Percentiles rank a stretch among this genome's conserved stretches.
These are phyloP conservation scores for Aspergillus sclerotiicarbonarius DNA, from an alignment of 495 filamentous ascomycete species.

Conservation along the genomic window DNA sequence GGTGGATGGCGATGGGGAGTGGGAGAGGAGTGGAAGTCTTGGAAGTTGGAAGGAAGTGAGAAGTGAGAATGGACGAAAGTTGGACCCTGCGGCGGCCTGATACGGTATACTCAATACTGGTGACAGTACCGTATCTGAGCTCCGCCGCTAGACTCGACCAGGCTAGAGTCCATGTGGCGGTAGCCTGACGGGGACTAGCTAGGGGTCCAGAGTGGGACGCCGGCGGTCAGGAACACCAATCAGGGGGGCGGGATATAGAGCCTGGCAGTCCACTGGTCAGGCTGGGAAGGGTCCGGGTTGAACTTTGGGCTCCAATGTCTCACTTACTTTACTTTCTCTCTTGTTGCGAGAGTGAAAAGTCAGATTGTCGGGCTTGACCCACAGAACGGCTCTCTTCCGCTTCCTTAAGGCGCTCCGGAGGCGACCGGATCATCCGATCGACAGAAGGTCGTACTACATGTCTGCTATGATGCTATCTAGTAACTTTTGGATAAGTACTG, in stretches of 20 bases:
- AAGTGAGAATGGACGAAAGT: not conserved
- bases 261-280: not conserved
- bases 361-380: not conserved
- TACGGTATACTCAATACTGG: not conserved
- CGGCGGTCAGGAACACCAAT: constrained; percentile 19
- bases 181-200: not conserved
- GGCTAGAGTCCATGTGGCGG: not conserved
- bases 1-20: too few species aligned
- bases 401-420: not conserved
- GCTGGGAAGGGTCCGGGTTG: not conserved
- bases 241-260: not conserved
- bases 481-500: too few species aligned
- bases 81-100: not conserved
- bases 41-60: not conserved
- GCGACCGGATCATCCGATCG: constrained; percentile 5
- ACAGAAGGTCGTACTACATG: not conserved
- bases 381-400: not conserved
- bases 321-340: not conserved
- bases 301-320: not conserved
- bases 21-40: too few species aligned
- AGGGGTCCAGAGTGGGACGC: not conserved
- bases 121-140: not conserved
- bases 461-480: too few species aligned
- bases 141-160: not conserved
- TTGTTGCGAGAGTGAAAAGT: not conserved